Percentiles rank a stretch among this genome's conserved stretches.
phyloP scores from a whole-genome alignment of 1,139 yeast species.

The Suhomyces wounanorum region DNA sequence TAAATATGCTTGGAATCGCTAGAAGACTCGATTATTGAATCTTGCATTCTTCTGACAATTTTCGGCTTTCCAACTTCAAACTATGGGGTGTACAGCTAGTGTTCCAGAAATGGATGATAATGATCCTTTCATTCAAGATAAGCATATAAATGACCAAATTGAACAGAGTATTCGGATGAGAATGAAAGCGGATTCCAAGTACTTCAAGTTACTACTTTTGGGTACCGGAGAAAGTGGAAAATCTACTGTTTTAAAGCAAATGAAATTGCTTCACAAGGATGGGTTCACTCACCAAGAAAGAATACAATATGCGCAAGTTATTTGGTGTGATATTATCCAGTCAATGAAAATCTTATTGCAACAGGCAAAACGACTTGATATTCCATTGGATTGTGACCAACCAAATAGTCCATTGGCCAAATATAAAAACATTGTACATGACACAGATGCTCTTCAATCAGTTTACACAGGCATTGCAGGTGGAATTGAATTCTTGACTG shows the following conservation, averaged over 20 bases:
- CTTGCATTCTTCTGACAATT: neutral
- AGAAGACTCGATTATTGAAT: neutral
- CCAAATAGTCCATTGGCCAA: slow-evolving; percentile 46
- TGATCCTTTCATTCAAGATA: slow-evolving; percentile 54
- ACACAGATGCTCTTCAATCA: slow-evolving; percentile 60
- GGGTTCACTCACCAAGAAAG: slow-evolving; percentile 84
- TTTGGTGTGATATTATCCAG: slow-evolving; percentile 92
- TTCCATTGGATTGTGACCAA: slow-evolving; percentile 61
- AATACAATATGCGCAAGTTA: slow-evolving; percentile 79
- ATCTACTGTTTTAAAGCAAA: slow-evolving; percentile 92
- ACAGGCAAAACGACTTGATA: slow-evolving; percentile 66
- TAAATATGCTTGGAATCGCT: neutral
- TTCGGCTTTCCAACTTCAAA: neutral
- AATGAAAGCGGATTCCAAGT: slow-evolving; percentile 49
- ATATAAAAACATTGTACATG: slow-evolving; percentile 52
- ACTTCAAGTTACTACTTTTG: slow-evolving; percentile 65
- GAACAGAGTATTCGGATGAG: slow-evolving; percentile 63
- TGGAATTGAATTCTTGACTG: slow-evolving; percentile 62
- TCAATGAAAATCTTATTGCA: slow-evolving; percentile 81
- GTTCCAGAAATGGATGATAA: slow-evolving; percentile 45
- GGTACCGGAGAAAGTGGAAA: slow-evolving; percentile 98
- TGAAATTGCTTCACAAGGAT: slow-evolving; percentile 81
- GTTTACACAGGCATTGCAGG: slow-evolving; percentile 72
- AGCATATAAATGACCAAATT: slow-evolving; percentile 62
- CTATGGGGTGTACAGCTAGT: slow-evolving; percentile 73